phyloP scores from a whole-genome alignment of 805 yeast genomes.

The Wickerhamiella spandovensis region DNA sequence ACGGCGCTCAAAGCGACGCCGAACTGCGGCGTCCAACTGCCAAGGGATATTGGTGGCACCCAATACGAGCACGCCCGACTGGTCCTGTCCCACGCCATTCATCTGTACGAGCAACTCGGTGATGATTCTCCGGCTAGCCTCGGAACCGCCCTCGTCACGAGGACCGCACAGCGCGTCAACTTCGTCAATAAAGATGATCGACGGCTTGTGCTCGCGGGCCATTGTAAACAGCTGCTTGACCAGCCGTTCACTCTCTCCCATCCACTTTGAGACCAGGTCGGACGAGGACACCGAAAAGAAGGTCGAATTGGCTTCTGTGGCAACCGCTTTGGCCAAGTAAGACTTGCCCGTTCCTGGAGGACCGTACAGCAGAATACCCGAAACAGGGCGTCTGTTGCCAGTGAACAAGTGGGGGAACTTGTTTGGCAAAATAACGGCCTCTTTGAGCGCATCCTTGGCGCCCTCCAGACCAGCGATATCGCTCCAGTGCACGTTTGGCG shows the following conservation, averaged over 20 bases:
- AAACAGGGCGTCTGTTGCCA: slow-evolving; percentile 85
- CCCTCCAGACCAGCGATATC: slow-evolving; percentile 93
- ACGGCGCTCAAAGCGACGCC: slow-evolving; percentile 91
- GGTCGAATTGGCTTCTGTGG: slow-evolving; percentile 95
- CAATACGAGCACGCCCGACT: slow-evolving; percentile 80
- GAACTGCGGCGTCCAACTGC: slow-evolving; percentile 95
- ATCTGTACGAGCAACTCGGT: slow-evolving; percentile 93
- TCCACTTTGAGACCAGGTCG: slow-evolving; percentile 95
- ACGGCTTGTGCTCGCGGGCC: slow-evolving; percentile 94
- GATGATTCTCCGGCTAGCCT: slow-evolving; percentile 89
- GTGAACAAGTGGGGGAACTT: slow-evolving; percentile 90
- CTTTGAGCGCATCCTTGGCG: slow-evolving; percentile 93
- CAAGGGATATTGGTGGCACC: slow-evolving; percentile 99
- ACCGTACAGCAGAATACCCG: slow-evolving; percentile 78
- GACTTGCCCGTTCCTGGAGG: slow-evolving; percentile 99
- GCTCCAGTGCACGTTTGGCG: slow-evolving; percentile 85
- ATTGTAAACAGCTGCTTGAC: slow-evolving; percentile 88
- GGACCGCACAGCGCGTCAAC: slow-evolving; percentile 98
- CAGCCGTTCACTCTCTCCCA: slow-evolving; percentile 96
- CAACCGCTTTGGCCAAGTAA: slow-evolving; percentile 92
- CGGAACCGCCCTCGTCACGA: slow-evolving; percentile 95
- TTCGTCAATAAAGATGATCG: slow-evolving; percentile 93
- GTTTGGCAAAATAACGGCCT: slow-evolving; percentile 93
- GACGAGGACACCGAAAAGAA: slow-evolving; percentile 94
- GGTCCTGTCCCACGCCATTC: slow-evolving; percentile 97